These are phyloP conservation scores for Paecilomyces variotii DNA, from an alignment of 2,329 filamentous ascomycete genomes.

Conservation along the genomic window DNA sequence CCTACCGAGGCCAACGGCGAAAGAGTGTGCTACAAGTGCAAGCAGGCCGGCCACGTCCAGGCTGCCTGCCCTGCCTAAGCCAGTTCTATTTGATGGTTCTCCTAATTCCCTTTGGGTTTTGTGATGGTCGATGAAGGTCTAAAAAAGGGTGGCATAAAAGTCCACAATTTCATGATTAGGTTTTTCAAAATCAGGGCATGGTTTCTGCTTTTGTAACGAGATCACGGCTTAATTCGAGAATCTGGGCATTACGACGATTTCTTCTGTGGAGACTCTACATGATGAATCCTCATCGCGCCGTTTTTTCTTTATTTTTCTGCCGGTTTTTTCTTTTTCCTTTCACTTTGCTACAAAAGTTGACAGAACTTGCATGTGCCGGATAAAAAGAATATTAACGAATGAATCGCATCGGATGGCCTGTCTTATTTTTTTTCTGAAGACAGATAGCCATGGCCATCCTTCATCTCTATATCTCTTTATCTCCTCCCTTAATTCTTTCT, in stretches of 20 bases:
- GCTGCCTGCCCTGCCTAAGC: constrained; percentile 78
- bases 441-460: background rate
- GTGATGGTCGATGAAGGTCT: background rate
- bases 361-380: background rate
- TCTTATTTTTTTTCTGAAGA: background rate
- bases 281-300: background rate
- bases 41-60: constrained; percentile 83
- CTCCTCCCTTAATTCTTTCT: background rate
- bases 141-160: background rate
- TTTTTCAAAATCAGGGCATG: background rate
- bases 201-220: constrained; percentile 4
- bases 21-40: constrained; percentile 98
- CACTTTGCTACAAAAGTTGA: background rate
- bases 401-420: background rate
- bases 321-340: background rate
- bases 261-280: background rate
- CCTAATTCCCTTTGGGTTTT: background rate
- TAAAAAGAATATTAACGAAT: background rate
- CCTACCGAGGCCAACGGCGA: constrained; percentile 82
- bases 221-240: constrained; percentile 12
- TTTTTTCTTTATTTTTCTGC: background rate
- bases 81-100: background rate
- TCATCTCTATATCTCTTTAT: background rate
- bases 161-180: background rate
- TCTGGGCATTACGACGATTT: constrained; percentile 8